These are phyloP conservation scores for Gossypium ekmanianum DNA, from an alignment of 345 rosid genomes.

Conservation along the genomic window DNA sequence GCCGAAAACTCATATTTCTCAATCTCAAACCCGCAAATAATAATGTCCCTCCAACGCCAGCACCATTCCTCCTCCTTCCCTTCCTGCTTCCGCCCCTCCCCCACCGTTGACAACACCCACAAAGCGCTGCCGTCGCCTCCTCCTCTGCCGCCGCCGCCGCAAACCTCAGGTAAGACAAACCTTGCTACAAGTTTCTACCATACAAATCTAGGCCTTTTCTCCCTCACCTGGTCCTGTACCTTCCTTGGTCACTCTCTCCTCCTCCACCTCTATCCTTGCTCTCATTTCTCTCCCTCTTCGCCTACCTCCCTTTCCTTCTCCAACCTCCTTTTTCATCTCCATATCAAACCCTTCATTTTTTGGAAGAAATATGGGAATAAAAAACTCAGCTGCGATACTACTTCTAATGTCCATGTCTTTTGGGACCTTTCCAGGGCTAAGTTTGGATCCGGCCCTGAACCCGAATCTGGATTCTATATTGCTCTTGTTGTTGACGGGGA, in stretches of 20 bases:
- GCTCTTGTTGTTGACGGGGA: constrained; percentile 71
- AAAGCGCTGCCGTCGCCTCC: constrained; percentile 31
- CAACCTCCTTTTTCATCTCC: constrained; percentile 61
- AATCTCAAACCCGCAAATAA: constrained; percentile 21
- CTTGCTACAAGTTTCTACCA: constrained; percentile 71
- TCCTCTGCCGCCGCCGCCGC: constrained; percentile 19
- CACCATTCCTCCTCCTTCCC: constrained; percentile 39
- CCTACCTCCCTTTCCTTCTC: constrained; percentile 45
- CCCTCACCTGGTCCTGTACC: constrained; percentile 77
- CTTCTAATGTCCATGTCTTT: constrained; percentile 43
- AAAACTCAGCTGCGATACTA: constrained; percentile 23
- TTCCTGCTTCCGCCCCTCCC: constrained; percentile 43
- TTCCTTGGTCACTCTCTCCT: constrained; percentile 77
- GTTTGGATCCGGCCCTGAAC: constrained; percentile 83
- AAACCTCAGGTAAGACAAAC: constrained; percentile 41
- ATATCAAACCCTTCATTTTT: constrained; percentile 59
- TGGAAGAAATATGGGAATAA: constrained; percentile 83
- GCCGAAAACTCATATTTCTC: neutral
- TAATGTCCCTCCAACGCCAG: constrained; percentile 40
- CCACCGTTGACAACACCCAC: constrained; percentile 18
- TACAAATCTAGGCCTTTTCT: constrained; percentile 71
- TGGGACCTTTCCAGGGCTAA: constrained; percentile 81
- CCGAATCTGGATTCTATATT: constrained; percentile 71
- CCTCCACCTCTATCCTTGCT: constrained; percentile 60
- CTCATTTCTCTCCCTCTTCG: constrained; percentile 27